Conservation (phyloP, 2,329 filamentous ascomycete species). For the Hymenoscyphus repandus region DNA sequence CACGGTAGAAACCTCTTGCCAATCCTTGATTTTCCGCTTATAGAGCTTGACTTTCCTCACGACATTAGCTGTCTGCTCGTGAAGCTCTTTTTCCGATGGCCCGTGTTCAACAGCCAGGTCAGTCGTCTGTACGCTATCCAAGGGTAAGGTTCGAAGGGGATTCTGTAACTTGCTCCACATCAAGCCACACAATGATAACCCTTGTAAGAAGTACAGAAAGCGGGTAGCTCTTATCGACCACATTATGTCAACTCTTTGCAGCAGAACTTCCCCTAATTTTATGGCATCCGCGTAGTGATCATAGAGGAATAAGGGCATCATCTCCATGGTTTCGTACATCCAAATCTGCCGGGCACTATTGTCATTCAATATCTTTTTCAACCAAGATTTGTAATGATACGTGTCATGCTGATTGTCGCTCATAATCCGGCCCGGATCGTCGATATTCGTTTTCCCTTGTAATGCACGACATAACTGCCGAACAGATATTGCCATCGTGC, state of each 20-base stretch:
- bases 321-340: conserved; percentile 64
- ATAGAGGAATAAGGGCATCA: conserved; percentile 57
- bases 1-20: conserved; percentile 57
- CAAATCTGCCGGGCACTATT: conserved; percentile 55
- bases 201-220: conserved; percentile 54
- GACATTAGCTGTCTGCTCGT: conserved; percentile 41
- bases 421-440: conserved; percentile 48
- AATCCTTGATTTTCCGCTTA: conserved; percentile 57
- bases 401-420: conserved; percentile 63
- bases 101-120: conserved; percentile 1
- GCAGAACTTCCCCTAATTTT: conserved; percentile 47
- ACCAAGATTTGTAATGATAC: conserved; percentile 54
- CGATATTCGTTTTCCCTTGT: conserved; percentile 64
- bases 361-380: conserved; percentile 43
- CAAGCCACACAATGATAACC: conserved; percentile 49
- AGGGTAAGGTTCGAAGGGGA: conserved; percentile 18
- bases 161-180: conserved; percentile 33
- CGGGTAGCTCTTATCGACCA: conserved; percentile 57
- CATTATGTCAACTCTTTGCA: conserved; percentile 43
- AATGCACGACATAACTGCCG: conserved; percentile 64
- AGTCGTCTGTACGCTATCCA: conserved; percentile 34
- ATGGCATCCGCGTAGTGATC: conserved; percentile 57
- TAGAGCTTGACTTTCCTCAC: conserved; percentile 49
- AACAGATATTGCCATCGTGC: conserved; percentile 60
- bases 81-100: conserved; percentile 36